Evolutionary conservation across 352 stramenopile species (phyloP).

Genomic region (Phytopythium kandeliae): DNA sequence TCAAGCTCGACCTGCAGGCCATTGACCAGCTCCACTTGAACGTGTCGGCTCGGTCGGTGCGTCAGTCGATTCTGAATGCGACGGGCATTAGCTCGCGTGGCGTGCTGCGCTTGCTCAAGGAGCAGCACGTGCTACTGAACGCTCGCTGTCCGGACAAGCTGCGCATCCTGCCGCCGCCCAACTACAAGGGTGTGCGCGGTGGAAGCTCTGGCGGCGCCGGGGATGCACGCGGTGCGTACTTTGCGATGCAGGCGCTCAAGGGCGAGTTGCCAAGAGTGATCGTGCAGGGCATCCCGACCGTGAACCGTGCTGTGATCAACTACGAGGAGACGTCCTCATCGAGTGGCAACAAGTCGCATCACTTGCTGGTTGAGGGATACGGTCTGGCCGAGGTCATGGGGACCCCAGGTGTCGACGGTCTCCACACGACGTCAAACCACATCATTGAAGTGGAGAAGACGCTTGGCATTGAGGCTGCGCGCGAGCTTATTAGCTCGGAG

Average conservation of each 20-base stretch:
- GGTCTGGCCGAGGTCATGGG: slow-evolving; percentile 98
- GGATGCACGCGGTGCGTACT: slow-evolving; percentile 83
- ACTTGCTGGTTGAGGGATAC: slow-evolving; percentile 99
- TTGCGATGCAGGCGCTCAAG: slow-evolving; percentile 96
- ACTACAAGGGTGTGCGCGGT: slow-evolving; percentile 79
- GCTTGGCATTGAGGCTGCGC: slow-evolving; percentile 97
- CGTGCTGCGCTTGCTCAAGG: slow-evolving; percentile 70
- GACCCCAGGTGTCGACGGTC: slow-evolving; percentile 94
- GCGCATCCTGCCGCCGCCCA: slow-evolving; percentile 72
- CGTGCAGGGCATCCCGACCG: slow-evolving; percentile 96
- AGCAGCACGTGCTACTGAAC: slow-evolving; percentile 83
- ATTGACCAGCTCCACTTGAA: slow-evolving; percentile 97
- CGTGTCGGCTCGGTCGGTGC: slow-evolving; percentile 89
- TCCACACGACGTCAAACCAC: slow-evolving; percentile 97
- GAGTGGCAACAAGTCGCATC: slow-evolving; percentile 75
- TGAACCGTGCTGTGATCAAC: slow-evolving; percentile 99
- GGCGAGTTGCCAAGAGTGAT: slow-evolving; percentile 94
- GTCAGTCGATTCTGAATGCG: slow-evolving; percentile 90
- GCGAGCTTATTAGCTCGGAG: slow-evolving; percentile 95
- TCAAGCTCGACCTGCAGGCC: slow-evolving; percentile 96
- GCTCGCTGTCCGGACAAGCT: slow-evolving; percentile 78
- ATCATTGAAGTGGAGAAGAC: slow-evolving; percentile 97
- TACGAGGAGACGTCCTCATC: slow-evolving; percentile 88
- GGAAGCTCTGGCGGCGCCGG: slow-evolving; percentile 6
- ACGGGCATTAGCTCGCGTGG: slow-evolving; percentile 60